These are phyloP conservation scores for Cyclocybe aegerita DNA, from an alignment of 768 basidiomycete genomes.

Conservation along the genomic window DNA sequence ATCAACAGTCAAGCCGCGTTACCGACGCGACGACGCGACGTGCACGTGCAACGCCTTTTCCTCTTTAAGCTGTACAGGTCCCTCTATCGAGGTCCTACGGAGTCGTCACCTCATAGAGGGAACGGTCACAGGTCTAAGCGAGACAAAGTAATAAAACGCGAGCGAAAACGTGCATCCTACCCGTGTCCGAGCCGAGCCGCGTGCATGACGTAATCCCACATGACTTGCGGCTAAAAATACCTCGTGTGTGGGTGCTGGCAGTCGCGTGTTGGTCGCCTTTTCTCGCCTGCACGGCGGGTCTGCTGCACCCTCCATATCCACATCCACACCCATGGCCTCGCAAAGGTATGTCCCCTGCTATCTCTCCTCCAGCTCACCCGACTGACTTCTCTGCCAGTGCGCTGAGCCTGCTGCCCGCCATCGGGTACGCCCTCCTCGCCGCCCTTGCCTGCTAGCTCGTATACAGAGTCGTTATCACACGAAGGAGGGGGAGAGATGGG, in stretches of 20 bases:
- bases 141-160: no score
- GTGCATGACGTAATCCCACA: no score
- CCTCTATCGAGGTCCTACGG: no score
- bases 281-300: slow-evolving; percentile 3
- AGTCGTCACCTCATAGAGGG: no score
- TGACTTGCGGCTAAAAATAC: slow-evolving; percentile 12
- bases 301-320: slow-evolving; percentile 7
- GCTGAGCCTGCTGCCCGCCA: slow-evolving; percentile 11
- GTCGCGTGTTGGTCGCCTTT: slow-evolving; percentile 13
- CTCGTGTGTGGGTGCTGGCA: slow-evolving; percentile 16
- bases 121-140: no score
- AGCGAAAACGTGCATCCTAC: no score
- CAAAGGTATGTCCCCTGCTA: slow-evolving; percentile 14
- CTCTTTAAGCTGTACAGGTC: no score
- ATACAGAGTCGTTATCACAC: slow-evolving; percentile 9
- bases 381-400: slow-evolving; percentile 2
- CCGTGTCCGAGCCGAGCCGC: no score
- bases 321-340: slow-evolving; percentile 9
- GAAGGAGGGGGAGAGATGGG: neutral
- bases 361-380: slow-evolving; percentile 2
- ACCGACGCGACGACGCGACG: no score
- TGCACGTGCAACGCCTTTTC: no score
- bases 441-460: slow-evolving; percentile 13
- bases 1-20: no score
- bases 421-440: slow-evolving; percentile 16